Percentiles rank a stretch among this genome's conserved stretches.
phyloP scores from a whole-genome alignment of 805 yeast genomes.

The Saccharomycopsis sp. region DNA sequence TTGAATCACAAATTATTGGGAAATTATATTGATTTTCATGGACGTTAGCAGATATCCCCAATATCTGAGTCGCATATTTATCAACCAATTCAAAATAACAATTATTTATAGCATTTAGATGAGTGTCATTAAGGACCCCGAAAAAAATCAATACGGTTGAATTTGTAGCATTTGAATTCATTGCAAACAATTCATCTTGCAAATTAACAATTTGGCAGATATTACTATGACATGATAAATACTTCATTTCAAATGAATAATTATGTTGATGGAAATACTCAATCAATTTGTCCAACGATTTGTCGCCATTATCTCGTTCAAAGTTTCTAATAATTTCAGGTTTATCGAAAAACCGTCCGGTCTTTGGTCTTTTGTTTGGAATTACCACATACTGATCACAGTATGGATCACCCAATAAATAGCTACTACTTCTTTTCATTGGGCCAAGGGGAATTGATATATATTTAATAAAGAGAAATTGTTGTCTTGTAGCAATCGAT shows the following conservation, averaged over 20 bases:
- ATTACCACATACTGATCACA: conserved; percentile 3
- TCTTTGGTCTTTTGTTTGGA: not conserved
- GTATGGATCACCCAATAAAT: not conserved
- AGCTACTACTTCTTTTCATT: not conserved
- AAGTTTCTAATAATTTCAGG: conserved; percentile 2
- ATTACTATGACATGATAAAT: not conserved
- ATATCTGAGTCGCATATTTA: not conserved
- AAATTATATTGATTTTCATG: conserved; percentile 20
- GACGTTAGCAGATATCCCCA: conserved; percentile 12
- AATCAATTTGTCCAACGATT: not conserved
- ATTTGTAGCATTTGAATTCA: not conserved
- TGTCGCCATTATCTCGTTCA: not conserved
- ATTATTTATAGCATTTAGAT: conserved; percentile 3
- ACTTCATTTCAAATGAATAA: not conserved
- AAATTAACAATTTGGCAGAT: not conserved
- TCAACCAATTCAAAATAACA: conserved; percentile 1
- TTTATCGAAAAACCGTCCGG: not conserved
- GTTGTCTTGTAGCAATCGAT: no score
- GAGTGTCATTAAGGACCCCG: conserved; percentile 13
- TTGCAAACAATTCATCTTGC: not conserved
- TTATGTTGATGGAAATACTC: not conserved
- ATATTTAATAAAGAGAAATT: no score
- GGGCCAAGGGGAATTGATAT: no score
- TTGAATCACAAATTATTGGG: conserved; percentile 27
- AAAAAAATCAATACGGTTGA: conserved; percentile 9